Evolutionary conservation across 164 flowering plant genomes (phyloP).

Genomic region (Vitis rotundifolia): DNA sequence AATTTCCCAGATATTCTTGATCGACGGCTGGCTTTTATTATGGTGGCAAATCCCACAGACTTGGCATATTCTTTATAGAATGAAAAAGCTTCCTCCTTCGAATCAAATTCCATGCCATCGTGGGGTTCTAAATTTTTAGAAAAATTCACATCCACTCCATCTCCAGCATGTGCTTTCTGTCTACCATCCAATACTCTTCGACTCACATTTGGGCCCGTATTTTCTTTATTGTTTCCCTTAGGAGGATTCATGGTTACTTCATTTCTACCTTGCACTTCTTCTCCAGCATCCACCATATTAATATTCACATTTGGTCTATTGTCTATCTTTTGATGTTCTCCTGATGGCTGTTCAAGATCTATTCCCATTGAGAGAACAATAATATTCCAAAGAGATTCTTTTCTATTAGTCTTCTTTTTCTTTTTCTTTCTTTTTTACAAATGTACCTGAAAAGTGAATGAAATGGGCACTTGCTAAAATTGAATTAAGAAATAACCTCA

Average conservation of each 20-base stretch:
- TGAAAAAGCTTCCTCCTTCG: slow-evolving; percentile 40
- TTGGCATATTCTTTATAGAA: slow-evolving; percentile 42
- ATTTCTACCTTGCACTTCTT: slow-evolving; percentile 6
- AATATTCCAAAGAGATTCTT: background rate
- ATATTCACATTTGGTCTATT: slow-evolving; percentile 8
- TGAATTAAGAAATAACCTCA: background rate
- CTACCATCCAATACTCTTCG: background rate
- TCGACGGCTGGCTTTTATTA: slow-evolving; percentile 36
- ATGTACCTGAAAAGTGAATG: background rate
- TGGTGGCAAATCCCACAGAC: slow-evolving; percentile 33
- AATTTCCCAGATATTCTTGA: slow-evolving; percentile 38
- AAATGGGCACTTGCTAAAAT: background rate
- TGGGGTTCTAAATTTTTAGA: slow-evolving; percentile 22
- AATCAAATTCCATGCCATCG: slow-evolving; percentile 44
- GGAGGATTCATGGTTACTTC: slow-evolving; percentile 4
- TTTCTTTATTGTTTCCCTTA: slow-evolving; percentile 3
- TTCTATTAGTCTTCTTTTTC: background rate
- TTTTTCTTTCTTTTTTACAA: background rate
- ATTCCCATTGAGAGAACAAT: slow-evolving; percentile 13
- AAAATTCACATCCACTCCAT: slow-evolving; percentile 15
- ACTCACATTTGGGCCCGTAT: slow-evolving; percentile 12
- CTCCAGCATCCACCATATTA: slow-evolving; percentile 5
- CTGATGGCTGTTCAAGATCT: slow-evolving; percentile 28
- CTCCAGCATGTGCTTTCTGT: slow-evolving; percentile 9
- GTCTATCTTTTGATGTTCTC: slow-evolving; percentile 13